Conservation (phyloP, 202 grass and related monocot genomes). For the Schoenoplectus triqueter region DNA sequence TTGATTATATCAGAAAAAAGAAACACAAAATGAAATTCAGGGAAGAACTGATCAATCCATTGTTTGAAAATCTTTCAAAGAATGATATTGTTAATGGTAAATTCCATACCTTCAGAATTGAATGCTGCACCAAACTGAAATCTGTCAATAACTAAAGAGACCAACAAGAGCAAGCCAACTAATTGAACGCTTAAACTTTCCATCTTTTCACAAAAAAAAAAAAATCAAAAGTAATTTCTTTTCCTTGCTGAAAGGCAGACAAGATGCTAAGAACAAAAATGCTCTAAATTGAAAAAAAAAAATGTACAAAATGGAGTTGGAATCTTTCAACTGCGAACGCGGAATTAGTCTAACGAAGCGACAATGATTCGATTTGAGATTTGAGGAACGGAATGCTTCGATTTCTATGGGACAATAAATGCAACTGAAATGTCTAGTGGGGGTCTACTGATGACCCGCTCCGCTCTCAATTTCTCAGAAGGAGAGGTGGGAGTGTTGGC, state of each 20-base stretch:
- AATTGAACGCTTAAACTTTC: constrained; percentile 17
- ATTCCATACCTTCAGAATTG: constrained; percentile 47
- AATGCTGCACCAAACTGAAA: constrained; percentile 42
- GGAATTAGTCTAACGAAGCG: background rate
- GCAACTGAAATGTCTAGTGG: background rate
- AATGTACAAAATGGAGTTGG: background rate
- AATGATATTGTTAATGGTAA: background rate
- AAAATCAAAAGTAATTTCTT: constrained; percentile 26
- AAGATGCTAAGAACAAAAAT: background rate
- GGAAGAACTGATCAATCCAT: constrained; percentile 25
- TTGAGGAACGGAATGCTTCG: background rate
- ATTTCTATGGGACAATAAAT: constrained; percentile 32
- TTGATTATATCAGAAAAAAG: background rate
- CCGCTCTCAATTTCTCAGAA: constrained; percentile 35
- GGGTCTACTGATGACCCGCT: background rate
- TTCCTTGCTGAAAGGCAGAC: background rate
- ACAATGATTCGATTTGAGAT: constrained; percentile 14
- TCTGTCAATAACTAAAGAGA: constrained; percentile 39
- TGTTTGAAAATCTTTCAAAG: background rate
- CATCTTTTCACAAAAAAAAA: constrained; percentile 11
- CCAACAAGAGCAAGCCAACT: constrained; percentile 40
- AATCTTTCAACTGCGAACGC: constrained; percentile 35
- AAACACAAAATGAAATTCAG: background rate
- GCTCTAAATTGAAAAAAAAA: background rate
- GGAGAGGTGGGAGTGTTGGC: constrained; percentile 13